Percentiles rank a stretch among this genome's conserved stretches.
These are phyloP conservation scores for Chaetomiaceae sp. DNA, from an alignment of 2,329 filamentous ascomycete genomes.

Conservation along the genomic window DNA sequence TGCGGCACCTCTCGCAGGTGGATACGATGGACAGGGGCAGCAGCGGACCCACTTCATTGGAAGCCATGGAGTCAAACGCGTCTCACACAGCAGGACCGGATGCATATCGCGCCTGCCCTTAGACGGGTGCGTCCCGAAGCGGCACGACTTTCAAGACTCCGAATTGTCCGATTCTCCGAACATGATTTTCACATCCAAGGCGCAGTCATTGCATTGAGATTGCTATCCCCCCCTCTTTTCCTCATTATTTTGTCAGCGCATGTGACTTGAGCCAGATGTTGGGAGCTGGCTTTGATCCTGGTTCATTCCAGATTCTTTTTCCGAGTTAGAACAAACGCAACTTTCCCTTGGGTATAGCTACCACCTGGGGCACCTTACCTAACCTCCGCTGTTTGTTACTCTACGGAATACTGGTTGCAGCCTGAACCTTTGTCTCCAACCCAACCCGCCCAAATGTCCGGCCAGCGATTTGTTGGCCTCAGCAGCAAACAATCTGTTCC, in stretches of 20 bases:
- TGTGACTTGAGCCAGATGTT: background rate
- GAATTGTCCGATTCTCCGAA: too few species aligned
- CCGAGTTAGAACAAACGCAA: background rate
- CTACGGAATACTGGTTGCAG: too few species aligned
- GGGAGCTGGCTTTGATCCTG: background rate
- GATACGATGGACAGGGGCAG: background rate
- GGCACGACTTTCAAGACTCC: too few species aligned
- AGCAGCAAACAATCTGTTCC: conserved; percentile 8
- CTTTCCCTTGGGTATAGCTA: too few species aligned
- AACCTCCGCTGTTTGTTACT: too few species aligned
- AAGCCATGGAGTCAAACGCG: background rate
- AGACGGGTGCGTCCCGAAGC: background rate
- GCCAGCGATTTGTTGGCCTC: conserved; percentile 9
- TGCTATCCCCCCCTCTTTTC: too few species aligned
- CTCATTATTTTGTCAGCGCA: background rate
- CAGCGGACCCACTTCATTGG: too few species aligned
- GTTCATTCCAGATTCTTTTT: background rate
- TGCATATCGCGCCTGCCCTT: background rate
- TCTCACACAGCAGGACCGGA: background rate
- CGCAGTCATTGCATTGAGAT: too few species aligned
- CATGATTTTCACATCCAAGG: too few species aligned
- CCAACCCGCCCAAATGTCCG: background rate
- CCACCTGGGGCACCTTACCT: too few species aligned
- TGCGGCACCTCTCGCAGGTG: background rate
- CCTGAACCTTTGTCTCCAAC: too few species aligned